phyloP scores from a whole-genome alignment of 1,284 basidiomycete species.

The Puccinia novopanici region DNA sequence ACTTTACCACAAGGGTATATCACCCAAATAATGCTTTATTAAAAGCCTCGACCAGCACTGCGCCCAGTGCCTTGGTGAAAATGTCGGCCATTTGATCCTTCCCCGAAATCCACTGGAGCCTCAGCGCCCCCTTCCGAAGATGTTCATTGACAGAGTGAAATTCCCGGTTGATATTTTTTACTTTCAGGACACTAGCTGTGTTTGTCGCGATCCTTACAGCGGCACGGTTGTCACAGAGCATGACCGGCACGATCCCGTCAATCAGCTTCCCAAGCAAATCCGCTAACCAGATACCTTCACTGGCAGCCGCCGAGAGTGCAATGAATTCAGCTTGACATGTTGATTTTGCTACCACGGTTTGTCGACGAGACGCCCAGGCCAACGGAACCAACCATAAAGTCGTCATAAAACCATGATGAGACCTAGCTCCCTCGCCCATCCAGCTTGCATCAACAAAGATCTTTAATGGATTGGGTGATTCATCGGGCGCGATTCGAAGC shows the following conservation, averaged over 20 bases:
- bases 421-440: neutral
- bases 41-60: neutral
- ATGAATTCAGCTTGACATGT: constrained; percentile 21
- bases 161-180: neutral
- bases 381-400: neutral
- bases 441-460: neutral
- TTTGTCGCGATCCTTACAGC: neutral
- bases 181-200: neutral
- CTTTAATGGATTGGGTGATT: neutral
- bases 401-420: neutral
- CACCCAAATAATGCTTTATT: neutral
- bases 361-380: neutral
- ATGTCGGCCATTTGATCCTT: constrained; percentile 16
- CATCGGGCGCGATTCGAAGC: neutral
- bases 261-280: neutral
- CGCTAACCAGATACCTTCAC: neutral
- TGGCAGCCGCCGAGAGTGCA: too few species aligned
- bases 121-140: neutral
- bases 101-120: neutral
- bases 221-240: neutral
- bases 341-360: neutral
- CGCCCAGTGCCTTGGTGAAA: constrained; percentile 4
- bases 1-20: neutral
- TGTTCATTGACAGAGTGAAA: constrained; percentile 15
- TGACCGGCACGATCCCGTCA: neutral